phyloP scores from a whole-genome alignment of 2,329 filamentous ascomycete genomes.

The Celoporthe dispersa region DNA sequence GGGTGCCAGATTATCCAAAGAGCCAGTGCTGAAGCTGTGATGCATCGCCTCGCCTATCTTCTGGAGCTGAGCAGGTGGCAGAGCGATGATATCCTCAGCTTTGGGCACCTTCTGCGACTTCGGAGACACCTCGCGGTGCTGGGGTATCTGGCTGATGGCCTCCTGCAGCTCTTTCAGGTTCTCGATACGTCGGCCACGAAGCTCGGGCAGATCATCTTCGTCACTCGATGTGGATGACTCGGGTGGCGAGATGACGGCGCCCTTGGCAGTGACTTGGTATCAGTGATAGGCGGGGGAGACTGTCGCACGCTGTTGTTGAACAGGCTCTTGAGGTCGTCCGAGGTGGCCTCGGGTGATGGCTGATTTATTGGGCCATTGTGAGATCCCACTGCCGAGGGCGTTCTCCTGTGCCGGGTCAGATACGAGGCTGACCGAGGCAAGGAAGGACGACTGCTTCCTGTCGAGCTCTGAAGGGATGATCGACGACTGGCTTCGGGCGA shows the following conservation, averaged over 20 bases:
- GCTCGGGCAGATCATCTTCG: conserved; percentile 66
- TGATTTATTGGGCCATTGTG: conserved; percentile 42
- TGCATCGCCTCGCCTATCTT: conserved; percentile 45
- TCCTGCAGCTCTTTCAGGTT: conserved; percentile 74
- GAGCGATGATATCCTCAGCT: conserved; percentile 42
- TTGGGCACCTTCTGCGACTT: conserved; percentile 32
- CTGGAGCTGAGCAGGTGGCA: conserved; percentile 41
- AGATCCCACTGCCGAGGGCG: conserved; percentile 49
- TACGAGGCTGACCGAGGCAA: conserved; percentile 70
- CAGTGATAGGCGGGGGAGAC: conserved; percentile 80
- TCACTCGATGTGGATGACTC: conserved; percentile 84
- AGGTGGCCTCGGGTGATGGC: conserved; percentile 54
- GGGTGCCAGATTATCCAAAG: conserved; percentile 47
- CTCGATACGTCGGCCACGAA: conserved; percentile 54
- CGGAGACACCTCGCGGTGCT: conserved; percentile 64
- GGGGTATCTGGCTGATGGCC: conserved; percentile 79
- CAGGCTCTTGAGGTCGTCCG: conserved; percentile 54
- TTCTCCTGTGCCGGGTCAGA: conserved; percentile 65
- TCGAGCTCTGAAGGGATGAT: conserved; percentile 54
- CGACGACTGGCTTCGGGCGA: conserved; percentile 64
- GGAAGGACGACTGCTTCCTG: conserved; percentile 51
- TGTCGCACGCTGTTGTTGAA: conserved; percentile 69
- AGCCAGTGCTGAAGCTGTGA: conserved; percentile 53
- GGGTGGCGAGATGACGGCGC: conserved; percentile 87
- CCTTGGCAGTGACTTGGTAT: conserved; percentile 73